Evolutionary conservation across 2,329 filamentous ascomycete species (phyloP).

Genomic region (Bipolaris cookei): DNA sequence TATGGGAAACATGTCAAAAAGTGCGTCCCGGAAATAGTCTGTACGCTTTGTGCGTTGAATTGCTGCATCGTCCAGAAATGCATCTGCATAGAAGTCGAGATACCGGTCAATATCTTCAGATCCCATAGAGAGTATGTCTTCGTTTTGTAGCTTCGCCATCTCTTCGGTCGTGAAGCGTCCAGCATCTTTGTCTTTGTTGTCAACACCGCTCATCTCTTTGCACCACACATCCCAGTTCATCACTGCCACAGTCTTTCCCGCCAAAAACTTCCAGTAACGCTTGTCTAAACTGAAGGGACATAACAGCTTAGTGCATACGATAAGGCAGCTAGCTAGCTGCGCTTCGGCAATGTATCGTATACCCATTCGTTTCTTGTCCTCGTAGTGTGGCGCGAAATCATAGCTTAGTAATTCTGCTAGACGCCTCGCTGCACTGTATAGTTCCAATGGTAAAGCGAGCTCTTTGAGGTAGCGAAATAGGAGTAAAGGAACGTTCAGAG

Average conservation of each 20-base stretch:
- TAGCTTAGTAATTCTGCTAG: slow-evolving; percentile 61
- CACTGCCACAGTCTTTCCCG: slow-evolving; percentile 64
- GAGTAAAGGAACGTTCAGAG: slow-evolving; percentile 72
- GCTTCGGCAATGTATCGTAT: slow-evolving; percentile 67
- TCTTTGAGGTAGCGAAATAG: slow-evolving; percentile 73
- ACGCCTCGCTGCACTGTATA: slow-evolving; percentile 65
- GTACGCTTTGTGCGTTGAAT: slow-evolving; percentile 43
- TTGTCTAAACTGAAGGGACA: slow-evolving; percentile 72
- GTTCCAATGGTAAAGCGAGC: slow-evolving; percentile 76
- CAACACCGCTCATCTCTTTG: slow-evolving; percentile 18
- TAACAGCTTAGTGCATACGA: slow-evolving; percentile 78
- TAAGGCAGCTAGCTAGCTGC: slow-evolving; percentile 71
- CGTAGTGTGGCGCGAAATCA: slow-evolving; percentile 64
- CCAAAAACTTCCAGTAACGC: slow-evolving; percentile 57
- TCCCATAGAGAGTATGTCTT: slow-evolving; percentile 68
- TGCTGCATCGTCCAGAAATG: slow-evolving; percentile 61
- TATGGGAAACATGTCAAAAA: slow-evolving; percentile 54
- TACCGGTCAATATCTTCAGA: slow-evolving; percentile 72
- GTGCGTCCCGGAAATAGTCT: slow-evolving; percentile 49
- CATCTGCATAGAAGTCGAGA: slow-evolving; percentile 75
- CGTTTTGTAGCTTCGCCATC: slow-evolving; percentile 63
- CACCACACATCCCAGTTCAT: slow-evolving; percentile 79
- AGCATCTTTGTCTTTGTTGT: slow-evolving; percentile 7
- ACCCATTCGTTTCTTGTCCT: slow-evolving; percentile 25
- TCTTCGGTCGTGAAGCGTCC: slow-evolving; percentile 48